phyloP scores from a whole-genome alignment of 176 grass and related monocot species.

The Avena insularis region DNA sequence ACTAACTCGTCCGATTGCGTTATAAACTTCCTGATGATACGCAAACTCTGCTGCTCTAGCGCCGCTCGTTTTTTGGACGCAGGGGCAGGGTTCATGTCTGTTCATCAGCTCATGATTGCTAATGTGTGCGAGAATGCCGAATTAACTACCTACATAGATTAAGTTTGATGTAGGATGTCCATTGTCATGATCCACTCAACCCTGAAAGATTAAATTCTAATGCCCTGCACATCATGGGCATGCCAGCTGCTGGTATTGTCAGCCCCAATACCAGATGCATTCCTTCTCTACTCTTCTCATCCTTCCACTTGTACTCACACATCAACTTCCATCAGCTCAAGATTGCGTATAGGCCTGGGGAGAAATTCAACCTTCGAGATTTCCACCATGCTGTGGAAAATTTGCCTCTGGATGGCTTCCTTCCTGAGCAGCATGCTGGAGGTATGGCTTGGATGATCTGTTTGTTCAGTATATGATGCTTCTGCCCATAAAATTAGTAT shows the following conservation, averaged over 20 bases:
- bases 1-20: neutral
- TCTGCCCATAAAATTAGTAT: neutral
- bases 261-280: constrained; percentile 4
- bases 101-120: neutral
- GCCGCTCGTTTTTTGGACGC: neutral
- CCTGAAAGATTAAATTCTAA: neutral
- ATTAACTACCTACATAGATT: neutral
- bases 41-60: neutral
- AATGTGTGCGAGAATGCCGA: neutral
- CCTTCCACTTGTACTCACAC: constrained; percentile 14
- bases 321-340: constrained; percentile 67
- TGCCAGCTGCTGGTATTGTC: neutral
- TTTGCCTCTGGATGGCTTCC: constrained; percentile 64
- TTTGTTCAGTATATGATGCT: constrained; percentile 17
- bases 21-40: neutral
- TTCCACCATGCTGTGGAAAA: constrained; percentile 89
- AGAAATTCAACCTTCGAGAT: constrained; percentile 80
- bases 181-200: neutral
- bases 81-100: neutral
- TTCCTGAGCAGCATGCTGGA: constrained; percentile 47
- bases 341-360: constrained; percentile 71
- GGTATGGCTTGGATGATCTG: constrained; percentile 45
- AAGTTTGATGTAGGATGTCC: neutral
- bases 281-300: neutral
- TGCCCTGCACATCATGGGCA: neutral